Conservation (phyloP, 371 early-diverging fungal species). For the Basidiobolus meristosporus region DNA sequence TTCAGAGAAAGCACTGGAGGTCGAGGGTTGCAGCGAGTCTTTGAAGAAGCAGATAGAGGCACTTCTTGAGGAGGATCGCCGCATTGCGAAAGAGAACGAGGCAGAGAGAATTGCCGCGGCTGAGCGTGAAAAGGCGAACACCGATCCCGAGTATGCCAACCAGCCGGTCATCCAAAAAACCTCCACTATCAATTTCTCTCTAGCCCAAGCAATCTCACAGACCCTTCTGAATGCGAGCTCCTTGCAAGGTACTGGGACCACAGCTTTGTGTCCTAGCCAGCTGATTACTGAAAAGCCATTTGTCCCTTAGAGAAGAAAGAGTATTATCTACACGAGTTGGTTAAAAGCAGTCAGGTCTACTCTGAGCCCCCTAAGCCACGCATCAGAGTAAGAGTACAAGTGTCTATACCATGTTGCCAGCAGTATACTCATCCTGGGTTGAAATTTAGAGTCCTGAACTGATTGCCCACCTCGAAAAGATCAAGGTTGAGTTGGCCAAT, state of each 20-base stretch:
- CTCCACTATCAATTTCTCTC: too few species aligned
- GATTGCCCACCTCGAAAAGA: constrained; percentile 4
- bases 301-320: not conserved
- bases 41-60: constrained; percentile 1
- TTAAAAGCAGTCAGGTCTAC: constrained; percentile 4
- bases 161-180: too few species aligned
- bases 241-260: too few species aligned
- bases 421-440: not conserved
- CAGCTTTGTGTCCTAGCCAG: too few species aligned
- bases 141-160: too few species aligned
- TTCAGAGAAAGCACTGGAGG: constrained; percentile 1
- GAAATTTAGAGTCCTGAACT: constrained; percentile 5
- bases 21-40: constrained; percentile 2
- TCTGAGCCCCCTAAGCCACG: constrained; percentile 1
- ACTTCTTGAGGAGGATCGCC: constrained; percentile 1
- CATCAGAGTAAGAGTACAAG: constrained; percentile 1
- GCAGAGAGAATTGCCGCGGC: too few species aligned
- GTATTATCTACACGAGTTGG: constrained; percentile 6
- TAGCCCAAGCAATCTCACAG: too few species aligned
- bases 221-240: too few species aligned
- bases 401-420: not conserved
- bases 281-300: too few species aligned
- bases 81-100: too few species aligned
- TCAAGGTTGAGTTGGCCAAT: constrained; percentile 6
- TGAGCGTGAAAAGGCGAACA: too few species aligned